Base-by-base conservation (phyloP, 2,329 filamentous ascomycete genomes). In the Aspergillus proliferans region DNA sequence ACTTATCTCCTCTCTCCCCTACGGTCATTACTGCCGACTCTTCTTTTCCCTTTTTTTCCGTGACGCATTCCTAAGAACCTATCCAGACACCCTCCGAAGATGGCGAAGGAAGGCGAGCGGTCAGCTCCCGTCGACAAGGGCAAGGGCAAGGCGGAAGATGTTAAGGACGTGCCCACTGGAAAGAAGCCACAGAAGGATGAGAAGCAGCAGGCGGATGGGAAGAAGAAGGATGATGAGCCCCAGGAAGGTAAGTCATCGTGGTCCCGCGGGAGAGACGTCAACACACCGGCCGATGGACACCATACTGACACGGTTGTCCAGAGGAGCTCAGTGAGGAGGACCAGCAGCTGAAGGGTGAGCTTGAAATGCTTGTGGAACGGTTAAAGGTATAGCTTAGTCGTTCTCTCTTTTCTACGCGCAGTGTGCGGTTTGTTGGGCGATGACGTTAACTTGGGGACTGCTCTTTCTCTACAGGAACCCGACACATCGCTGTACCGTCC, bases 301-400 rank as follows among this genome's bases (percentile, higher is more conserved):
- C 45, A 49, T 50, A 53, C 62, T 61, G 55, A 65, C 54, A 48
- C 49, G 61, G 61, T 71, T 73, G 70, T 64, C 68, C 79, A 76
- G 92, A 97, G 74, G 93, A 98, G 74, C 85, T 98, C 60, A 98
- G 81, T 65, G 93, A 98, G 65, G 93, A 98, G 72, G 93, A 98
- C 59, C 91, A 97, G 74, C 91, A 97, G 77, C 83, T 98, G 66
- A 98, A 98, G 79, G 91, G 81, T 66, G 93, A 98, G 74, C 84
- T 98, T 54, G 93, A 98, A 59, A 94, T 97, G 91, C 82, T 98
- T 46, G 92, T 96, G 7, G 93, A 98, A 76, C 83, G 93, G 66
- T 78, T 98, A 80, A 87, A 87, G 71, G 90, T 94, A 76, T 63
- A 26, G 26, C 26, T 30, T 12, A 9, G 5, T 7, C 26, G 26